phyloP scores from a whole-genome alignment of 2,329 filamentous ascomycete species.

The Phialemoniopsis sp. region DNA sequence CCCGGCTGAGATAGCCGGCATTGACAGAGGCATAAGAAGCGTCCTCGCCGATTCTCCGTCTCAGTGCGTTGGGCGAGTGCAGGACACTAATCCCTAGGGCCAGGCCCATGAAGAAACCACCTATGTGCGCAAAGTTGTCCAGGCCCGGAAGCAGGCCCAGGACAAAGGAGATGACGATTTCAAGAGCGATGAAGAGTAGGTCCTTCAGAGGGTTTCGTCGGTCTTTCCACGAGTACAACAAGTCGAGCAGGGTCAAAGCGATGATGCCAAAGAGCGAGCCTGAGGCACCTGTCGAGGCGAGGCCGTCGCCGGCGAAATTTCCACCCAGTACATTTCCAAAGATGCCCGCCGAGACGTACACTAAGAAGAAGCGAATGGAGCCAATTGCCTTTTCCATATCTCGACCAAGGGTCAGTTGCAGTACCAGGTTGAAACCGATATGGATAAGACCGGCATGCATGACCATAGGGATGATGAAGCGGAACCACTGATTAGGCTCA shows the following conservation, averaged over 20 bases:
- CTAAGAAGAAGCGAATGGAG: slow-evolving; percentile 78
- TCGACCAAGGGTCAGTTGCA: slow-evolving; percentile 83
- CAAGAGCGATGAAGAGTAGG: slow-evolving; percentile 79
- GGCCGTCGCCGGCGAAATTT: slow-evolving; percentile 80
- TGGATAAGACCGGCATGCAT: slow-evolving; percentile 91
- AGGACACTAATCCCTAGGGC: slow-evolving; percentile 82
- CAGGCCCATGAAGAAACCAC: slow-evolving; percentile 89
- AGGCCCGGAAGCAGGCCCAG: slow-evolving; percentile 86
- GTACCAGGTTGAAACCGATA: slow-evolving; percentile 90
- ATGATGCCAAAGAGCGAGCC: slow-evolving; percentile 90
- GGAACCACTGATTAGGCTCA: slow-evolving; percentile 89
- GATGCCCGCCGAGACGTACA: slow-evolving; percentile 88
- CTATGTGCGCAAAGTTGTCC: slow-evolving; percentile 97
- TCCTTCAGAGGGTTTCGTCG: slow-evolving; percentile 75
- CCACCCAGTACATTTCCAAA: slow-evolving; percentile 95
- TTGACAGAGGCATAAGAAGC: slow-evolving; percentile 69
- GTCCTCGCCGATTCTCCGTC: slow-evolving; percentile 67
- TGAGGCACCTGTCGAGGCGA: slow-evolving; percentile 84
- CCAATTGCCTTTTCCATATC: slow-evolving; percentile 94
- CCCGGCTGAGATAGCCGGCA: slow-evolving; percentile 38
- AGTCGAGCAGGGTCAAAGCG: slow-evolving; percentile 80
- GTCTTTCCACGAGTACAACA: slow-evolving; percentile 88
- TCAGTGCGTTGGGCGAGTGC: slow-evolving; percentile 79
- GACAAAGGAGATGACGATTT: slow-evolving; percentile 86
- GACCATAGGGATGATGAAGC: slow-evolving; percentile 95